phyloP scores from a whole-genome alignment of 164 flowering plant species.

The Kingdonia uniflora region DNA sequence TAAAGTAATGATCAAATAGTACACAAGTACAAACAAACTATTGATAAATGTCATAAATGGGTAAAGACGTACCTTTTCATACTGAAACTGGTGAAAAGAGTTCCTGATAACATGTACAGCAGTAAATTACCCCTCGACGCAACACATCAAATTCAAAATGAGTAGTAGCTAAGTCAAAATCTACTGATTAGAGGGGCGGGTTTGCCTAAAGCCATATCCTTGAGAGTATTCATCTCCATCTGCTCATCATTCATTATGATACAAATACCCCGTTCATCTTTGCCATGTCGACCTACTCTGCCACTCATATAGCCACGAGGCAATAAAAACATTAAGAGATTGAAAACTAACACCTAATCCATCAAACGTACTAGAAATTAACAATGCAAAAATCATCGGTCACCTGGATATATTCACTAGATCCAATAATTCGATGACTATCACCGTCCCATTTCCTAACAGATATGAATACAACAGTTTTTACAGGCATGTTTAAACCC shows the following conservation, averaged over 20 bases:
- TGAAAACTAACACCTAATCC: neutral
- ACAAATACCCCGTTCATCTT: slow-evolving; percentile 97
- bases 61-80: slow-evolving; percentile 65
- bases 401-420: slow-evolving; percentile 99
- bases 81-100: slow-evolving; percentile 97
- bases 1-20: neutral
- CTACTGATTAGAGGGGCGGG: slow-evolving; percentile 98
- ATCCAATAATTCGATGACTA: slow-evolving; percentile 86
- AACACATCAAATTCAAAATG: slow-evolving; percentile 91
- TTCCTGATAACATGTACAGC: slow-evolving; percentile 96
- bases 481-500: slow-evolving; percentile 99
- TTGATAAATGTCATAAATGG: neutral
- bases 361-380: neutral
- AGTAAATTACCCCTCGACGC: slow-evolving; percentile 95
- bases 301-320: slow-evolving; percentile 77
- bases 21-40: neutral
- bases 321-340: neutral
- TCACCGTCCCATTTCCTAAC: slow-evolving; percentile 98
- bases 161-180: slow-evolving; percentile 91
- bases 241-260: slow-evolving; percentile 96
- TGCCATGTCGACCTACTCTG: slow-evolving; percentile 99
- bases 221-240: slow-evolving; percentile 93
- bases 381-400: slow-evolving; percentile 13
- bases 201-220: slow-evolving; percentile 92
- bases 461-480: slow-evolving; percentile 92